Percentiles rank a stretch among this genome's conserved stretches.
Evolutionary conservation across 345 rosid genomes (phyloP).

Genomic region (Eucalyptus polyanthemos): DNA sequence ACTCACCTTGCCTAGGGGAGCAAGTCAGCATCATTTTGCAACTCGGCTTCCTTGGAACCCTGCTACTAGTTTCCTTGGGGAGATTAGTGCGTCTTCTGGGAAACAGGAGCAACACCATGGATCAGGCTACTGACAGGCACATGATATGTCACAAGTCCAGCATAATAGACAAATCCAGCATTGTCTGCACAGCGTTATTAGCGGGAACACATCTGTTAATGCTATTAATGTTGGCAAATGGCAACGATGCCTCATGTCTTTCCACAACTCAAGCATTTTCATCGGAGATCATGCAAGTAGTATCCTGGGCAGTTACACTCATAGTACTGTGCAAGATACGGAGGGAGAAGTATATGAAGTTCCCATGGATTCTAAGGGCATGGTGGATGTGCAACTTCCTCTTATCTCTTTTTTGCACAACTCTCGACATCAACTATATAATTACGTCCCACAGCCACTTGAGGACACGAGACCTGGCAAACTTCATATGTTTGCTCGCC

Average conservation of each 20-base stretch:
- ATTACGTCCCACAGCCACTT: constrained; percentile 13
- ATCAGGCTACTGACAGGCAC: constrained; percentile 16
- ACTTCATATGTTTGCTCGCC: constrained; percentile 33
- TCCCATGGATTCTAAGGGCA: constrained; percentile 59
- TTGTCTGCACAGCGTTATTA: constrained; percentile 28
- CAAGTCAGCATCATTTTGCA: constrained; percentile 29
- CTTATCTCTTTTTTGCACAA: constrained; percentile 12
- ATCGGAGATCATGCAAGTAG: constrained; percentile 38
- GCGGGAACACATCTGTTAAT: constrained; percentile 29
- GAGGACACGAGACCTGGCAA: constrained; percentile 25
- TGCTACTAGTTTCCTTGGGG: constrained; percentile 11
- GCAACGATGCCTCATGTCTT: constrained; percentile 14
- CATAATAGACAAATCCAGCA: constrained; percentile 20
- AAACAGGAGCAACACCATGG: constrained; percentile 11
- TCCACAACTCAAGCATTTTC: constrained; percentile 26
- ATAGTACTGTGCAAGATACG: constrained; percentile 19
- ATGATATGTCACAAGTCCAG: constrained; percentile 21
- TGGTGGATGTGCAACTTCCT: constrained; percentile 87
- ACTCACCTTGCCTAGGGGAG: constrained; percentile 45
- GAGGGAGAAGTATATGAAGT: constrained; percentile 6
- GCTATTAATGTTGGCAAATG: constrained; percentile 25
- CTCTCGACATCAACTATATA: constrained; percentile 13
- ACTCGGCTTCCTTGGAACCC: constrained; percentile 33
- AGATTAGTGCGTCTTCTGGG: constrained; percentile 3
- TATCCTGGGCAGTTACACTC: constrained; percentile 33